Evolutionary conservation across 306 rosid species (phyloP).

Genomic region (Lathyrus tuberosus): DNA sequence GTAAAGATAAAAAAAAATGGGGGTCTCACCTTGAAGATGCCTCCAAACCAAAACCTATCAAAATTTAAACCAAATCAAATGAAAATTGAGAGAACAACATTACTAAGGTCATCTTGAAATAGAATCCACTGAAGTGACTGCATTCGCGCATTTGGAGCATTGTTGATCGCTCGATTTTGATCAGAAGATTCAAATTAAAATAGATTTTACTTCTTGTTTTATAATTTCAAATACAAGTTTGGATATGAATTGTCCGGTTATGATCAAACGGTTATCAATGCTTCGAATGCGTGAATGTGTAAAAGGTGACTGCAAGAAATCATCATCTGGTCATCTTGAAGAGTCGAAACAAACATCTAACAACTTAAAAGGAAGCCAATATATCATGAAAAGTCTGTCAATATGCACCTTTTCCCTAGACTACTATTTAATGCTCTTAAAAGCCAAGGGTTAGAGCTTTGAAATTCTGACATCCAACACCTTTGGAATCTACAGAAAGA

Average conservation of each 20-base stretch:
- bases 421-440: conserved; percentile 76
- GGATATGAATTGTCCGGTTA: no score
- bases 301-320: no score
- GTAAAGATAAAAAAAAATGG: neutral
- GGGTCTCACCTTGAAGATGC: conserved; percentile 64
- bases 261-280: no score
- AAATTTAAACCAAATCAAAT: conserved; percentile 39
- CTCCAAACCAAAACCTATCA: conserved; percentile 89
- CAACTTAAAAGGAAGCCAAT: conserved; percentile 9
- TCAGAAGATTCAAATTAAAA: no score
- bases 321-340: neutral
- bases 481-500: conserved; percentile 59
- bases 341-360: conserved; percentile 14
- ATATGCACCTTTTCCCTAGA: conserved; percentile 74
- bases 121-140: no score
- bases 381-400: conserved; percentile 21
- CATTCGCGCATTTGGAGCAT: no score
- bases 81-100: conserved; percentile 27
- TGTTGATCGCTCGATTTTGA: no score
- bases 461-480: conserved; percentile 72
- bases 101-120: no score
- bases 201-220: no score
- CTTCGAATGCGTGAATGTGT: no score
- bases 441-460: conserved; percentile 76
- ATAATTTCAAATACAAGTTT: no score